Percentiles rank a stretch among this genome's conserved stretches.
phyloP scores from a whole-genome alignment of 257 asterid species.

The Scutellaria baicalensis region DNA sequence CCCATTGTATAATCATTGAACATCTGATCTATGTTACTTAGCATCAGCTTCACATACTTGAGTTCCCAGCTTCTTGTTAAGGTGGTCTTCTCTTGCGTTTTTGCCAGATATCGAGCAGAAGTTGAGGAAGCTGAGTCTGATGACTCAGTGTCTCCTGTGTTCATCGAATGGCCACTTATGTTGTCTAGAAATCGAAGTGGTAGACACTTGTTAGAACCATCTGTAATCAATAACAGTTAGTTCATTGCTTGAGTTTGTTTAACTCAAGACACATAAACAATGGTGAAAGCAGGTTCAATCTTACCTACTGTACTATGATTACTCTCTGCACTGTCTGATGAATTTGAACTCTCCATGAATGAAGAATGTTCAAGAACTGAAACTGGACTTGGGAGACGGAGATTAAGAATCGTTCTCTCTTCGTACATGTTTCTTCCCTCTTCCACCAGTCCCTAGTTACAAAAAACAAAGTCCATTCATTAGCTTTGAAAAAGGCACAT shows the following conservation, averaged over 20 bases:
- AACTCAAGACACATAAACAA: background rate
- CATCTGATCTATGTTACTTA: conserved; percentile 44
- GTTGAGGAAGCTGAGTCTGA: conserved; percentile 74
- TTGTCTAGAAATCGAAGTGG: conserved; percentile 45
- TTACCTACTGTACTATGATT: conserved; percentile 44
- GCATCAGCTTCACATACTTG: conserved; percentile 52
- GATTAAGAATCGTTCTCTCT: conserved; percentile 26
- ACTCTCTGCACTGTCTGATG: conserved; percentile 45
- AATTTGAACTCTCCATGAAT: conserved; percentile 32
- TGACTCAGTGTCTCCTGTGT: conserved; percentile 40
- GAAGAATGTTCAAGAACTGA: conserved; percentile 46
- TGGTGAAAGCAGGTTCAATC: background rate
- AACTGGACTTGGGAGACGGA: conserved; percentile 46
- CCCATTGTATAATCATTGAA: conserved; percentile 57
- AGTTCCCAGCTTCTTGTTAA: conserved; percentile 45
- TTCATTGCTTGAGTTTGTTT: background rate
- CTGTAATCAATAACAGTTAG: conserved; percentile 31
- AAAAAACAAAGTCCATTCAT: background rate
- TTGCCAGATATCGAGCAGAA: conserved; percentile 12
- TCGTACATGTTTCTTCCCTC: conserved; percentile 28
- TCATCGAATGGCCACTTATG: conserved; percentile 26
- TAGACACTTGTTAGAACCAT: conserved; percentile 40
- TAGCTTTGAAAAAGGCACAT: background rate
- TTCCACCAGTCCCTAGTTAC: conserved; percentile 29
- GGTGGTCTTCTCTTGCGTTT: conserved; percentile 13